phyloP scores from a whole-genome alignment of 2,329 filamentous ascomycete species.

The Exophiala lecanii-corni region DNA sequence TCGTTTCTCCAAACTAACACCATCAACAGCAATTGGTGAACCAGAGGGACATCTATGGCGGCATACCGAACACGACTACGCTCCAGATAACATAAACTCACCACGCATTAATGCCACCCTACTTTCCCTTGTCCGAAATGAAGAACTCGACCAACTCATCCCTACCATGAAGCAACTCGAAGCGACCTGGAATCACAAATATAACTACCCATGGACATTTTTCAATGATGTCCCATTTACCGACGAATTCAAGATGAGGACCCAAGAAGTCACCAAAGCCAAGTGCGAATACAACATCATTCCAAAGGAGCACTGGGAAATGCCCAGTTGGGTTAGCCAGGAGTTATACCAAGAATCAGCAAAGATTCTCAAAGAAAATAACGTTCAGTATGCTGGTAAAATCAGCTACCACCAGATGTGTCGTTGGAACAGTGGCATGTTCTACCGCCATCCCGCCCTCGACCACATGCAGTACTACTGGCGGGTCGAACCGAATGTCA shows the following conservation, averaged over 20 bases:
- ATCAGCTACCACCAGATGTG: slow-evolving; percentile 98
- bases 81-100: slow-evolving; percentile 66
- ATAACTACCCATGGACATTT: slow-evolving; percentile 99
- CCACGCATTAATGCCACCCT: slow-evolving; percentile 91
- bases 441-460: slow-evolving; percentile 92
- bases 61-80: slow-evolving; percentile 70
- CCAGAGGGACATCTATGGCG: slow-evolving; percentile 72
- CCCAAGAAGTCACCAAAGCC: slow-evolving; percentile 77
- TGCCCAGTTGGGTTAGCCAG: slow-evolving; percentile 85
- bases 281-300: slow-evolving; percentile 64
- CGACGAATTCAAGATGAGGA: slow-evolving; percentile 85
- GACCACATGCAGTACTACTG: slow-evolving; percentile 85
- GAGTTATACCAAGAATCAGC: slow-evolving; percentile 82
- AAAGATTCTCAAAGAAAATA: slow-evolving; percentile 72
- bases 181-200: slow-evolving; percentile 94
- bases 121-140: slow-evolving; percentile 85
- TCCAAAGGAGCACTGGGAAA: slow-evolving; percentile 90
- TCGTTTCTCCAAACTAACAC: slow-evolving; percentile 22
- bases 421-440: slow-evolving; percentile 96
- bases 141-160: slow-evolving; percentile 78
- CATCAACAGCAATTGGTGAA: slow-evolving; percentile 81
- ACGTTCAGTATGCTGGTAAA: slow-evolving; percentile 85
- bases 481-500: slow-evolving; percentile 96
- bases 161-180: slow-evolving; percentile 88
- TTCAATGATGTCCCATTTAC: slow-evolving; percentile 95